Base-by-base conservation (phyloP, 1,284 basidiomycete genomes). In the Pseudozyma flocculosa region DNA sequence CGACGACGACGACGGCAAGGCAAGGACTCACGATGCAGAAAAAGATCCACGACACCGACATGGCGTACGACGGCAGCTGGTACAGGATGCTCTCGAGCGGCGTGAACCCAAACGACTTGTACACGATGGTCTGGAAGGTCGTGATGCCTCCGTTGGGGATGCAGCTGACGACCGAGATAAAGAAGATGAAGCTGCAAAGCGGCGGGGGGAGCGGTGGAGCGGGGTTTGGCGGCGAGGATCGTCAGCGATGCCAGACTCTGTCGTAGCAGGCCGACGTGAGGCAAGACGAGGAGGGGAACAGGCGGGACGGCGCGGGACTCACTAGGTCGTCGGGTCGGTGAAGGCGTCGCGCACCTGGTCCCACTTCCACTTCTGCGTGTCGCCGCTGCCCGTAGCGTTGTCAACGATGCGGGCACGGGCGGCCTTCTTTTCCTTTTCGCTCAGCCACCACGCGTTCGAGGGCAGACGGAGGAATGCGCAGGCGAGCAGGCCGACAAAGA, bases 351-450 rank as follows among this genome's bases (percentile, higher is more conserved):
- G 57, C 18, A 72, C 69, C 44, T 79, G 78, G 23, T 67, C 65
- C 72, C 73, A 73, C 18, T 73, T 73, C 66, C 68, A 76, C 24
- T 45, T 50, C 24, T 62, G 66, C 1, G 56, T 63, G 37, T 57
- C 38, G 40, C 78, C 77, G 2, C 68, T 73, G n/a, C 77, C 77
- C 1, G 63, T 57, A 17, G 66, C 62, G 46, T 78, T 78, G 18
- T 50, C 58, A 49, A 70, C 59, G 50, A 78, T 71, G 24, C 75
- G 44, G 2, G 73, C 72, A 41, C 55, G 60, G 3, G 74, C 70
- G n/a, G 73, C 58, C 23, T 55, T 37, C 22, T 64, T 61, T 44
- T 78, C 72, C 24, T 61, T 44, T 21, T 63, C 49, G 24, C 39
- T 58, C 3, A 78, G 49, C 77, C 75, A 78, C 40, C 59, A 58